Percentiles rank a stretch among this genome's conserved stretches.
These are phyloP conservation scores for Colletotrichum costaricense DNA, from an alignment of 2,329 filamentous ascomycete species.

Conservation along the genomic window DNA sequence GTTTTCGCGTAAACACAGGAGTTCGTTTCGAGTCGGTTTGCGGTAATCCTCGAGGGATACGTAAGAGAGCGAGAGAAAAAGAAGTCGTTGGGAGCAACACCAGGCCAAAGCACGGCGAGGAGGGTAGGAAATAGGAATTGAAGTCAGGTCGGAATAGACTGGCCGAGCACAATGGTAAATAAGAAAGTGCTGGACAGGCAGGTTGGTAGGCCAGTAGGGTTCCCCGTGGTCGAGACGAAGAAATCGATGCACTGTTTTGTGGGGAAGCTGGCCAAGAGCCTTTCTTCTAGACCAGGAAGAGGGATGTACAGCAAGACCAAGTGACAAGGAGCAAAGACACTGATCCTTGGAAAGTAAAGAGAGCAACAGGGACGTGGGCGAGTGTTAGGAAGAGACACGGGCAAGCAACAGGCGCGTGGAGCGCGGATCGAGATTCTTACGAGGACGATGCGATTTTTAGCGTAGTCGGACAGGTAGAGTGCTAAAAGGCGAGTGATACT, in stretches of 20 bases:
- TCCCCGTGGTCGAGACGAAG: constrained; percentile 32
- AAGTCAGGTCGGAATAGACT: not conserved
- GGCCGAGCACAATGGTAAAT: constrained; percentile 23
- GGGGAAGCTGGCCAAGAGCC: constrained; percentile 25
- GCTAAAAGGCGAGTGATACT: constrained; percentile 28
- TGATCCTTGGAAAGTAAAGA: constrained; percentile 1
- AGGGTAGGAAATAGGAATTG: not conserved
- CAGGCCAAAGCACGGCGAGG: constrained; percentile 18
- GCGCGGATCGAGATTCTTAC: constrained; percentile 32
- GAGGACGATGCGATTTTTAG: constrained; percentile 32
- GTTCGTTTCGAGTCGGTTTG: constrained; percentile 1
- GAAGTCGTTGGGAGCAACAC: not conserved
- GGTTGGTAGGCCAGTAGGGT: constrained; percentile 8
- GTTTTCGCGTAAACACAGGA: not conserved
- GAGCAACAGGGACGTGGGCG: not conserved
- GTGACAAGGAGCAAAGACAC: not conserved
- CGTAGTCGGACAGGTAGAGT: constrained; percentile 28
- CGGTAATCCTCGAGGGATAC: not conserved
- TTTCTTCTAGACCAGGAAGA: not conserved
- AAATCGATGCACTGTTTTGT: constrained; percentile 33
- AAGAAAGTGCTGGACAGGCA: not conserved
- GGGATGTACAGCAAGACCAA: not conserved
- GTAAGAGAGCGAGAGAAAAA: not conserved
- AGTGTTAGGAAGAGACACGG: constrained; percentile 20
- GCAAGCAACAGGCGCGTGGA: constrained; percentile 33